Evolutionary conservation across 108 stramenopile genomes (phyloP), one percentile per base, ranked within the genome.

Genomic region (Epithemia pelagica): DNA sequence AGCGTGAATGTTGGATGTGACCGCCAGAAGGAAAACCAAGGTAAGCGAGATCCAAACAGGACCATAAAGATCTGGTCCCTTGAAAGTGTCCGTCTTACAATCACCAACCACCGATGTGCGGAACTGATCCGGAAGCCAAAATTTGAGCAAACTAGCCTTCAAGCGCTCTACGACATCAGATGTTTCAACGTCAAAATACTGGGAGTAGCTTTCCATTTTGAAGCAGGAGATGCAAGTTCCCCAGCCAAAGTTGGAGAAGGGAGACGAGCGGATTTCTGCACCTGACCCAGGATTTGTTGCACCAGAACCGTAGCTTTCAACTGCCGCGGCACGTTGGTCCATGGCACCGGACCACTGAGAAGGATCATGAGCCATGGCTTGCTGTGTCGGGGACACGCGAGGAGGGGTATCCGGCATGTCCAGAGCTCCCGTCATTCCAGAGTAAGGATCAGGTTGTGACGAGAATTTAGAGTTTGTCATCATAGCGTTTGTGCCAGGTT

Each of bases 1-100:
- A 25, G n/a, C 52, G 2, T 28, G 20, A 26, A 55, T 28, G 65
- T 66, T 66, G 23, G 46, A 52, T n/a, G 65, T 66, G 5, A 93
- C 88, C 23, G 86, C 91, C 21, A 90, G 32, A 22, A 87, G 72
- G 66, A 93, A 90, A 15, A 88, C 80, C 18, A 93, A 74, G 1
- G 88, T 85, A 77, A 86, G 78, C 31, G 88, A 85, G 52, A 90
- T 83, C 91, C 91, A 93, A 54, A 87, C 63, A 20, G 91, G 91
- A 55, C 91, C 91, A 58, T 93, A 93, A 30, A 93, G 71, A 80
- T 93, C 91, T 0, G 91, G 87, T 51, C 88, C 88, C 53, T 88
- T 93, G 58, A 77, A 57, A 2, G 32, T 55, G 18, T 26, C 55
- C n/a, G 30, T 54, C 19, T 19, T 32, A 58, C 65, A 64, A 30